Evolutionary conservation across 2,329 filamentous ascomycete species (phyloP), one percentile per base, ranked within the genome.

Genomic region (Alternaria sp.): DNA sequence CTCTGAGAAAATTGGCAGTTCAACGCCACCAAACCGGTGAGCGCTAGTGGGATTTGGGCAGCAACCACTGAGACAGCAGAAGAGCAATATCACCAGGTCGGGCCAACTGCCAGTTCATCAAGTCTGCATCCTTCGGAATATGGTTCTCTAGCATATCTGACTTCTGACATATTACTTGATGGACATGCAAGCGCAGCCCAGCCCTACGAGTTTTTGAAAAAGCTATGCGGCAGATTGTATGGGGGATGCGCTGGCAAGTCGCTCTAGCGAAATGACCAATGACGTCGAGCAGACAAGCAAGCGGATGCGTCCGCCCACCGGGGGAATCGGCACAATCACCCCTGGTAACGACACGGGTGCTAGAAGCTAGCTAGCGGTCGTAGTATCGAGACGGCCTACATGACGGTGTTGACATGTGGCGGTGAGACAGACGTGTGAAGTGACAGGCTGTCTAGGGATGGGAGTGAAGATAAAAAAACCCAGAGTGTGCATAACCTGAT

Each of bases 201-300:
- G 63, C 64, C 62, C 57, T 65, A 65, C 62, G 34, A 42, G 59
- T 39, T 34, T 11, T n/a, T 1, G 42, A 56, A 42, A 54, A 44
- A 47, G 56, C 22, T 34, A 36, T 41, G 24, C 30, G 44, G 53
- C 55, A 49, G 64, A 51, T 59, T 62, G 61, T 57, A 49, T 68
- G 61, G 65, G 61, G 49, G 67, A 74, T 75, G 72, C 69, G 72
- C 58, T 75, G 72, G 67, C 72, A 73, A 69, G 67, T 59, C 42
- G 49, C 12, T 24, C 18, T 47, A 48, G 3, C 24, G 18, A 14
- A 26, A 26, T n/a, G 46, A 62, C 68, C 64, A 70, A 71, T 69
- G 28, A 63, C 28, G 54, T 14, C 12, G 61, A 26, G n/a, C 16
- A 60, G 26, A 30, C 16, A 26, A 51, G 56, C 49, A 24, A 53